These are phyloP conservation scores for Fomitopsis pinicola DNA, from an alignment of 1,284 basidiomycete genomes.

Conservation along the genomic window DNA sequence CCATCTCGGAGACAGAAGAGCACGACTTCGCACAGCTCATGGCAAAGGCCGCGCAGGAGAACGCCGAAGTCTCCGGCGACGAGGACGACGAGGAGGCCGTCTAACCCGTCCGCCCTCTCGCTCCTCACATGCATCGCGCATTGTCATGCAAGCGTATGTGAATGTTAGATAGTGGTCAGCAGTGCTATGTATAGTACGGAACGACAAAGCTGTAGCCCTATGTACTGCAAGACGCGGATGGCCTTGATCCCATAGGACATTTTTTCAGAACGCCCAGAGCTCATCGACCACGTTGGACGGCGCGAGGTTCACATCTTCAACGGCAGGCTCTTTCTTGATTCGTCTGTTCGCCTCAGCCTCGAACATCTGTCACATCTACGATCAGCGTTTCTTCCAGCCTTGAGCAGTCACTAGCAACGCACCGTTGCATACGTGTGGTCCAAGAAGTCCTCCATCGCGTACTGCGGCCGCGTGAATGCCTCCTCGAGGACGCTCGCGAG, in stretches of 20 bases:
- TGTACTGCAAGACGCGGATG: neutral
- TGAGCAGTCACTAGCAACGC: slow-evolving; percentile 27
- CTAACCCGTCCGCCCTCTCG: neutral
- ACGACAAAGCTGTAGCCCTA: neutral
- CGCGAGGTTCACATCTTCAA: neutral
- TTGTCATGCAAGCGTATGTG: neutral
- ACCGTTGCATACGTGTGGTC: slow-evolving; percentile 95
- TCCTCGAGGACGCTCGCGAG: slow-evolving; percentile 85
- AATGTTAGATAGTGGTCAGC: neutral
- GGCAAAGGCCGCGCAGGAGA: slow-evolving; percentile 89
- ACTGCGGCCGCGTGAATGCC: slow-evolving; percentile 89
- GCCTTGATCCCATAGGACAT: neutral
- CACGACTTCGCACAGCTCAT: slow-evolving; percentile 92
- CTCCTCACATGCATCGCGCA: neutral
- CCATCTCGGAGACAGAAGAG: slow-evolving; percentile 95
- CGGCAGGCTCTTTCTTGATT: slow-evolving; percentile 80
- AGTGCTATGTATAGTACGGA: slow-evolving; percentile 1
- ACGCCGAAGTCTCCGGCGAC: slow-evolving; percentile 92
- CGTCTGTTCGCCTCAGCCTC: slow-evolving; percentile 81
- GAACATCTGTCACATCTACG: slow-evolving; percentile 57
- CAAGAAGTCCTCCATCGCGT: slow-evolving; percentile 93
- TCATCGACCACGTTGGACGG: neutral
- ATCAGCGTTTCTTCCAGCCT: neutral
- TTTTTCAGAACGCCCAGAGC: slow-evolving; percentile 1
- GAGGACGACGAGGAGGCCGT: slow-evolving; percentile 74